These are phyloP conservation scores for Cornus controversa DNA, from an alignment of 148 eudicot species.

Conservation along the genomic window DNA sequence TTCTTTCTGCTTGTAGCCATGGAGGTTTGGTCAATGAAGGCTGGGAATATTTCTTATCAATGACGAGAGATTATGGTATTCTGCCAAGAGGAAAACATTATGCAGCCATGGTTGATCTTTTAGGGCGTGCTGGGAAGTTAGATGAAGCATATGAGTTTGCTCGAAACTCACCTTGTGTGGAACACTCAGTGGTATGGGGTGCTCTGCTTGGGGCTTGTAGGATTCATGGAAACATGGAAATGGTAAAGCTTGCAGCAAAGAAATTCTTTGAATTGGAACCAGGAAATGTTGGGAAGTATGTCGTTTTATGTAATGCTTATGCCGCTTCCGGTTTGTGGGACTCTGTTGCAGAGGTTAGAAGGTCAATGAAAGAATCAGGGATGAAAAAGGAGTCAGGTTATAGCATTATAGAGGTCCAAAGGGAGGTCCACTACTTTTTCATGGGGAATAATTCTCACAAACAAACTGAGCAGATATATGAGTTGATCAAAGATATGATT, in stretches of 20 bases:
- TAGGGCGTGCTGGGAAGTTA: conserved; percentile 84
- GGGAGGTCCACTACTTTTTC: conserved; percentile 57
- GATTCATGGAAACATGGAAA: conserved; percentile 67
- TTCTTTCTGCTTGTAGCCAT: conserved; percentile 93
- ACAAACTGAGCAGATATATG: conserved; percentile 40
- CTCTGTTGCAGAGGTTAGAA: conserved; percentile 65
- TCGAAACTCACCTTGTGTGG: conserved; percentile 50
- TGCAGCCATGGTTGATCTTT: conserved; percentile 78
- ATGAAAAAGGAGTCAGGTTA: conserved; percentile 77
- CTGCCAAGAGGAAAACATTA: conserved; percentile 68
- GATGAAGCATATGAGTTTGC: conserved; percentile 70
- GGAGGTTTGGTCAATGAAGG: conserved; percentile 84
- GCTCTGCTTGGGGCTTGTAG: conserved; percentile 80
- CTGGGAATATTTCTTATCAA: conserved; percentile 59
- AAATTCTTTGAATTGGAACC: conserved; percentile 63
- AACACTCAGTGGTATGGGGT: conserved; percentile 75
- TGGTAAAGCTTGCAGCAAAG: conserved; percentile 57
- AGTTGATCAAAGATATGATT: conserved; percentile 51
- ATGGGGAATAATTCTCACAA: conserved; percentile 65
- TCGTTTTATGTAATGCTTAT: conserved; percentile 67
- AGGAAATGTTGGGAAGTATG: conserved; percentile 74
- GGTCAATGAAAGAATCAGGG: conserved; percentile 60
- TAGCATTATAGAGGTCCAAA: conserved; percentile 81
- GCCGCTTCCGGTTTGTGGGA: conserved; percentile 62
- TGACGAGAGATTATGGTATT: conserved; percentile 68